Base-by-base conservation (phyloP, 2,329 filamentous ascomycete genomes). In the Scedosporium minutisporum region DNA sequence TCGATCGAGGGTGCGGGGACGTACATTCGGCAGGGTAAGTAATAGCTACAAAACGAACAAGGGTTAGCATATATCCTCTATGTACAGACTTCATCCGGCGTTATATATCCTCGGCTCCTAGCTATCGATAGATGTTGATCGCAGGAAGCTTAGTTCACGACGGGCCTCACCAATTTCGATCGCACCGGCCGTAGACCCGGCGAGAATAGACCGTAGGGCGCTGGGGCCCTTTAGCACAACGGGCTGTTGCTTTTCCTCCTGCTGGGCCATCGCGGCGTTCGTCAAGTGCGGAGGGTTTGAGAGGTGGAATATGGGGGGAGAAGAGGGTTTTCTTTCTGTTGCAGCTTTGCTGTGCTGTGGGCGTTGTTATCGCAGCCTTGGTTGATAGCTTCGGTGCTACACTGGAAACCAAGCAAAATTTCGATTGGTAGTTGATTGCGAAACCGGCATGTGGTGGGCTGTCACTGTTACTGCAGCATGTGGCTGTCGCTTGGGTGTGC, bases 11-110 rank as follows among this genome's bases (percentile, higher is more conserved):
- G 38, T 23, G 12, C 12, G 12, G 51, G 51, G 21, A 76, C 82
- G 69, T 85, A 92, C 89, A 96, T 76, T 97, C 93, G 70, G 92
- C 92, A 63, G 93, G 93, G 75, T 96, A 97, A 66, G 93, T 96
- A 69, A 96, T 96, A 65, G 92, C 80, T 81, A 65, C 25, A 63
- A 9, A 60, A n/a, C 46, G 38, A 53, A 33, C 6, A 25, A 29
- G 7, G 16, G 58, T 64, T 62, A 62, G 62, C 33, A 23, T 42
- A 42, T 12, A n/a, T 53, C 4, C 12, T 29, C 4, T 3, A 9
- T n/a, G 21, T 48, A 7, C 16, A n/a, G 44, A 63, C 57, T 48
- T 41, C 55, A 14, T 25, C 55, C 55, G 9, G 33, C 33, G 3
- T 38, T 38, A 38, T 12, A 12, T 4, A 12, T 38, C 33, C 10